phyloP scores from a whole-genome alignment of 2,329 filamentous ascomycete species.

The Macrophomina phaseolina region DNA sequence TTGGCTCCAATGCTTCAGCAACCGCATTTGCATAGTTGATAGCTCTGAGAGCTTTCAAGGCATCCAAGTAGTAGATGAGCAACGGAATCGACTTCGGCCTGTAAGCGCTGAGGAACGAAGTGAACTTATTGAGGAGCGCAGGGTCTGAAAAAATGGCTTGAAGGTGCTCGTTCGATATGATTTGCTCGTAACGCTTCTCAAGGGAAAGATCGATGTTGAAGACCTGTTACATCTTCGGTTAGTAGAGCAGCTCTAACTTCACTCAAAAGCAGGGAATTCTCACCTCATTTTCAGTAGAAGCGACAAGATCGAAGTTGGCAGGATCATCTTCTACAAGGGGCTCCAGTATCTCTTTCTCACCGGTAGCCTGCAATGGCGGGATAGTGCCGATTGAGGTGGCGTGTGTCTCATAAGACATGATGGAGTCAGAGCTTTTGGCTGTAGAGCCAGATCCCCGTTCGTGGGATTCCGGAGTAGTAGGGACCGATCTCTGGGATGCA shows the following conservation, averaged over 20 bases:
- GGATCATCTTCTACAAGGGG: constrained; percentile 60
- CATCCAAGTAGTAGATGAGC: constrained; percentile 74
- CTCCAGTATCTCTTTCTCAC: constrained; percentile 52
- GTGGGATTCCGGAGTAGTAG: constrained; percentile 34
- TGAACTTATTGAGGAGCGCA: constrained; percentile 68
- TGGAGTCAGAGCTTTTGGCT: constrained; percentile 41
- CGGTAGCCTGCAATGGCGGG: constrained; percentile 50
- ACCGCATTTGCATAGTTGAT: constrained; percentile 75
- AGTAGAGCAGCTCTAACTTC: no score
- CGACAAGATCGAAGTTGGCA: constrained; percentile 60
- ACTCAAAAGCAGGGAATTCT: no score
- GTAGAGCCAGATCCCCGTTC: constrained; percentile 21
- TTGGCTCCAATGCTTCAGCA: constrained; percentile 63
- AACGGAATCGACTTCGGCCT: constrained; percentile 68
- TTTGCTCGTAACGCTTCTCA: constrained; percentile 67
- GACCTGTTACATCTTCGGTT: no score
- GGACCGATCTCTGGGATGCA: constrained; percentile 27
- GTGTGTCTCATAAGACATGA: constrained; percentile 43
- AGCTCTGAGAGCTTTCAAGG: constrained; percentile 72
- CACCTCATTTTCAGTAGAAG: constrained; percentile 41
- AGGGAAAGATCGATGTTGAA: constrained; percentile 55
- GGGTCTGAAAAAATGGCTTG: constrained; percentile 69
- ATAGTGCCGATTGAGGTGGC: constrained; percentile 41
- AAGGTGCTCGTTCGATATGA: constrained; percentile 72
- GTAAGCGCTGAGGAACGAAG: constrained; percentile 66